Evolutionary conservation across 495 filamentous ascomycete genomes (phyloP).

Genomic region (Podospora comata): DNA sequence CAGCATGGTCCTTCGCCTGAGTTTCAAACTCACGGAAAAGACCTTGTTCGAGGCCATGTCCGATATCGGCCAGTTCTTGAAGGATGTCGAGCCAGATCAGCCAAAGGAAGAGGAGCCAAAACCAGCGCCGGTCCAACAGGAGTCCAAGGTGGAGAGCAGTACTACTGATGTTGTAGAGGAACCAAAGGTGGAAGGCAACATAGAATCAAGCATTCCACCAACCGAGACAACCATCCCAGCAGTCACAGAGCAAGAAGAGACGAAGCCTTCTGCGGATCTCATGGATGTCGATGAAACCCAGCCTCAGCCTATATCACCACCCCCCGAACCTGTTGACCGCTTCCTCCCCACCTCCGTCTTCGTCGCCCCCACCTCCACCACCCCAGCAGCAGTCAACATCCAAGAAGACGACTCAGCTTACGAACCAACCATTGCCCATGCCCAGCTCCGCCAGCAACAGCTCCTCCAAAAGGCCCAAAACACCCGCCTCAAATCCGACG

Average conservation of each 20-base stretch:
- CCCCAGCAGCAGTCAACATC: conserved; percentile 67
- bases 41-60: conserved; percentile 82
- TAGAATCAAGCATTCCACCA: not conserved
- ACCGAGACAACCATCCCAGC: conserved; percentile 11
- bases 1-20: conserved; percentile 70
- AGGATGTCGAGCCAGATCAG: conserved; percentile 35
- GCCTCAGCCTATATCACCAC: not conserved
- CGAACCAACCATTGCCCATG: conserved; percentile 79
- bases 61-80: conserved; percentile 72
- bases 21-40: conserved; percentile 68
- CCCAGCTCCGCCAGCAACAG: conserved; percentile 72
- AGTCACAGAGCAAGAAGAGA: conserved; percentile 1
- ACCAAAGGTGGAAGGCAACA: not conserved
- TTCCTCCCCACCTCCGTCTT: conserved; percentile 63
- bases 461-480: conserved; percentile 63
- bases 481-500: conserved; percentile 65
- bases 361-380: conserved; percentile 65
- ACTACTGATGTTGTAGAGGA: conserved; percentile 15
- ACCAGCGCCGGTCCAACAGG: conserved; percentile 18
- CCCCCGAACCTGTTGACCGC: conserved; percentile 25
- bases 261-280: not conserved
- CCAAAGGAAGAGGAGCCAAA: conserved; percentile 18
- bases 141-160: conserved; percentile 21
- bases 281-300: conserved; percentile 28
- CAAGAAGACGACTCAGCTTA: conserved; percentile 70